Percentiles rank a stretch among this genome's conserved stretches.
phyloP scores from a whole-genome alignment of 2,329 filamentous ascomycete species.

The Pyricularia grisea region DNA sequence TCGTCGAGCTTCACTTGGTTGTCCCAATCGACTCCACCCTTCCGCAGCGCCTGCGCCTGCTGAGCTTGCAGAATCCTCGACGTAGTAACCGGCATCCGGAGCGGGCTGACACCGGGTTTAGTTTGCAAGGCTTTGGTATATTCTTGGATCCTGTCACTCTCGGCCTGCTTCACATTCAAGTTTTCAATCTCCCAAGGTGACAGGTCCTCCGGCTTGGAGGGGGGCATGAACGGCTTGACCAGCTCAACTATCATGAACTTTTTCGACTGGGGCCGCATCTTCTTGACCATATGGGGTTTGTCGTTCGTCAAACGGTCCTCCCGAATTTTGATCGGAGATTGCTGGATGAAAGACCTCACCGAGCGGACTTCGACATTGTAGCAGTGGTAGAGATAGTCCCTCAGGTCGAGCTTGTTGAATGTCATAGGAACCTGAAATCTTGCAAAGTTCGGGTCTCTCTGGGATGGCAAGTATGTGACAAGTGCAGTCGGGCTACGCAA shows the following conservation, averaged over 20 bases:
- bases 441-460: slow-evolving; percentile 65
- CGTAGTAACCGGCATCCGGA: slow-evolving; percentile 14
- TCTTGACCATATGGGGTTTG: too few species aligned
- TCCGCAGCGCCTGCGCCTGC: slow-evolving; percentile 54
- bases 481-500: slow-evolving; percentile 64
- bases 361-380: slow-evolving; percentile 67
- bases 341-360: slow-evolving; percentile 74
- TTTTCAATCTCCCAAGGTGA: slow-evolving; percentile 56
- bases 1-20: slow-evolving; percentile 34
- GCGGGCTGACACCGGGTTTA: slow-evolving; percentile 14
- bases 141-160: slow-evolving; percentile 16
- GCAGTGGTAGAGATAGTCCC: slow-evolving; percentile 83
- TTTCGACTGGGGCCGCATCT: slow-evolving; percentile 52
- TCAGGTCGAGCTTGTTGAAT: slow-evolving; percentile 93
- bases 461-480: slow-evolving; percentile 65
- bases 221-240: slow-evolving; percentile 81
- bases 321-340: slow-evolving; percentile 29
- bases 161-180: slow-evolving; percentile 28
- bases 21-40: slow-evolving; percentile 52
- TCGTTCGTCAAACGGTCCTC: not conserved
- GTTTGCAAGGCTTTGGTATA: slow-evolving; percentile 23
- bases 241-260: slow-evolving; percentile 97
- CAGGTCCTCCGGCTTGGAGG: slow-evolving; percentile 54
- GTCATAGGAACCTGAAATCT: slow-evolving; percentile 83
- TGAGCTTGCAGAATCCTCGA: slow-evolving; percentile 33